Conservation (phyloP, 208 protist species). For the Leishmania amazonensis region DNA sequence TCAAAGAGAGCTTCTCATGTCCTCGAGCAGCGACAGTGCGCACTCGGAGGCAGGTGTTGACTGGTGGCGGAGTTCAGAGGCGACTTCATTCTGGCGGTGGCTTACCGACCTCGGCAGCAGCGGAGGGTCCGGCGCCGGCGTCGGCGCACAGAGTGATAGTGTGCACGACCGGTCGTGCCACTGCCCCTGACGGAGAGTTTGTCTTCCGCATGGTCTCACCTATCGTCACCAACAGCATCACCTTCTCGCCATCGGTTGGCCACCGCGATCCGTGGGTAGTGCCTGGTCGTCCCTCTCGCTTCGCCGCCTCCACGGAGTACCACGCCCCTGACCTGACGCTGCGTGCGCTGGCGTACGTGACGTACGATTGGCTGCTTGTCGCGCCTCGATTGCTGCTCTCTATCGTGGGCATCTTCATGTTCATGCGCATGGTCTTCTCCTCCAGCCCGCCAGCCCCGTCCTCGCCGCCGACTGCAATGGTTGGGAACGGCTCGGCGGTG, state of each 20-base stretch:
- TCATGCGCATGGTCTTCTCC: constrained; percentile 40
- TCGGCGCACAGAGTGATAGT: background rate
- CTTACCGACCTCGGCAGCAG: background rate
- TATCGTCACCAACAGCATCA: background rate
- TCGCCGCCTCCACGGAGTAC: constrained; percentile 16
- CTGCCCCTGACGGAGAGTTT: background rate
- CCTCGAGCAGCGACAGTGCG: constrained; percentile 14
- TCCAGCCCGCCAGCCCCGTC: background rate
- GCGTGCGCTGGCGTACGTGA: constrained; percentile 33
- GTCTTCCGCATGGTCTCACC: background rate
- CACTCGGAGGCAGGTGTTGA: constrained; percentile 2
- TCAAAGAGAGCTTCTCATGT: constrained; percentile 33
- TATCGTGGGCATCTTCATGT: constrained; percentile 33
- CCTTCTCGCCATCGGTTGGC: background rate
- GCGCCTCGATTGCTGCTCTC: constrained; percentile 32
- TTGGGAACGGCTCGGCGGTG: background rate
- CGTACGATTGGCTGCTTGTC: constrained; percentile 26
- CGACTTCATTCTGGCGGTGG: background rate
- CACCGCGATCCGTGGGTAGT: constrained; percentile 20
- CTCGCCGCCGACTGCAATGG: background rate
- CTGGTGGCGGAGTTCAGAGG: background rate
- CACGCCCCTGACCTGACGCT: constrained; percentile 30
- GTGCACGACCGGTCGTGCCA: background rate
- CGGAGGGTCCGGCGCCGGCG: background rate
- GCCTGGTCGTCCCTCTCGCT: constrained; percentile 23